A percentile compares a stretch with the other conserved stretches of the same genome.
Evolutionary conservation across 495 filamentous ascomycete species (phyloP).

Genomic region (Stereocaulon alpinum): DNA sequence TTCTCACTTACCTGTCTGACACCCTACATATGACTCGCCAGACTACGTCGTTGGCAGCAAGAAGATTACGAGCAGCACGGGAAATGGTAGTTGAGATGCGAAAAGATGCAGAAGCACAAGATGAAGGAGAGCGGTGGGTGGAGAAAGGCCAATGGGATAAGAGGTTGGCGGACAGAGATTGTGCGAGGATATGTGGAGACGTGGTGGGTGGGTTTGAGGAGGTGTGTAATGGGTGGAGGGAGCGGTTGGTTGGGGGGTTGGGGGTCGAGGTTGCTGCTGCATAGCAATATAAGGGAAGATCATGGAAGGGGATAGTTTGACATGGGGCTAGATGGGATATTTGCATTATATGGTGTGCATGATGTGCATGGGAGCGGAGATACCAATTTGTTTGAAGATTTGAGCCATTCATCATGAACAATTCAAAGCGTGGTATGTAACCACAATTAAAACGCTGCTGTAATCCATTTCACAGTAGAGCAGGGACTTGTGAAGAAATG

Average conservation of each 20-base stretch:
- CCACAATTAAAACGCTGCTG: not conserved
- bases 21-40: conserved; percentile 91
- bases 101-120: conserved; percentile 66
- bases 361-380: conserved; percentile 1
- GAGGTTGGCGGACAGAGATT: conserved; percentile 57
- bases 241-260: conserved; percentile 40
- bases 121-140: conserved; percentile 70
- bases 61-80: conserved; percentile 61
- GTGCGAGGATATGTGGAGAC: conserved; percentile 64
- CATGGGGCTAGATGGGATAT: not conserved
- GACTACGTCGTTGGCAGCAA: conserved; percentile 64
- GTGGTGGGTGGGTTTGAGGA: conserved; percentile 86
- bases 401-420: not conserved
- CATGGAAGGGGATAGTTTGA: not conserved
- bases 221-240: conserved; percentile 63
- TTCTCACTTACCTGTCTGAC: conserved; percentile 79
- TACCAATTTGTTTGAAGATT: conserved; percentile 6
- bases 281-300: not conserved
- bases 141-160: conserved; percentile 71
- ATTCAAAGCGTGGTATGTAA: not conserved
- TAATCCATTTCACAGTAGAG: no score
- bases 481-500: no score
- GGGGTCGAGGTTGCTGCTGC: conserved; percentile 12
- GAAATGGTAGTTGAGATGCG: conserved; percentile 76
- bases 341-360: not conserved